A percentile compares a stretch with the other conserved stretches of the same genome.
Evolutionary conservation across 306 rosid genomes (phyloP).

Genomic region (Quercus ilex): DNA sequence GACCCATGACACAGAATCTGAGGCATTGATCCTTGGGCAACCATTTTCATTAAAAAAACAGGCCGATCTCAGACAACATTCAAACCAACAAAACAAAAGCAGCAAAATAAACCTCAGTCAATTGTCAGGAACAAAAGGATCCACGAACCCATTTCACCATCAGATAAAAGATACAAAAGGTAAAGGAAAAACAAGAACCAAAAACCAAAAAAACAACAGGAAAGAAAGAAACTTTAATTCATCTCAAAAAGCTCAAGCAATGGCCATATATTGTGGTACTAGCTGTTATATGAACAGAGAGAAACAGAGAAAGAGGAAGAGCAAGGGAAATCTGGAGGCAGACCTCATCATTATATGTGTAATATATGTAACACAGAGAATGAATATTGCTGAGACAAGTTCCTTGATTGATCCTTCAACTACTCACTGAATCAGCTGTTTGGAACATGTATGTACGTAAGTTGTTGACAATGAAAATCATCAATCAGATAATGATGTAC

Average conservation of each 20-base stretch:
- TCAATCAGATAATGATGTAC: background rate
- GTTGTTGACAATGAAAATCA: background rate
- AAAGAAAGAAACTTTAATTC: background rate
- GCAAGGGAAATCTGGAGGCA: slow-evolving; percentile 6
- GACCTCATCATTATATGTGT: slow-evolving; percentile 30
- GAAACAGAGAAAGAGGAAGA: background rate
- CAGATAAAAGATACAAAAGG: background rate
- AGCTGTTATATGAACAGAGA: background rate
- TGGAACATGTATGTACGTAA: background rate
- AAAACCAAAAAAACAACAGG: slow-evolving; percentile 1
- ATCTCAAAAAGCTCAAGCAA: slow-evolving; percentile 1
- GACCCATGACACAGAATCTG: background rate
- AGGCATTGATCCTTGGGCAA: slow-evolving; percentile 1
- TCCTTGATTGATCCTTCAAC: background rate
- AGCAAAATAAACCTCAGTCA: background rate
- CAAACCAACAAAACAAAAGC: background rate
- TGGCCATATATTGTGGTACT: background rate
- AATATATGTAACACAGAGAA: background rate
- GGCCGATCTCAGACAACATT: slow-evolving; percentile 14
- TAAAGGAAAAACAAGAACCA: background rate
- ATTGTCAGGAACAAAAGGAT: background rate
- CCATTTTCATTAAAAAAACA: background rate
- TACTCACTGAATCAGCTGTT: background rate
- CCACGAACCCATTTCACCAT: background rate
- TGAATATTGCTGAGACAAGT: background rate